These are phyloP conservation scores for Fraxinus angustifolia DNA, from an alignment of 305 asterid genomes.

Conservation along the genomic window DNA sequence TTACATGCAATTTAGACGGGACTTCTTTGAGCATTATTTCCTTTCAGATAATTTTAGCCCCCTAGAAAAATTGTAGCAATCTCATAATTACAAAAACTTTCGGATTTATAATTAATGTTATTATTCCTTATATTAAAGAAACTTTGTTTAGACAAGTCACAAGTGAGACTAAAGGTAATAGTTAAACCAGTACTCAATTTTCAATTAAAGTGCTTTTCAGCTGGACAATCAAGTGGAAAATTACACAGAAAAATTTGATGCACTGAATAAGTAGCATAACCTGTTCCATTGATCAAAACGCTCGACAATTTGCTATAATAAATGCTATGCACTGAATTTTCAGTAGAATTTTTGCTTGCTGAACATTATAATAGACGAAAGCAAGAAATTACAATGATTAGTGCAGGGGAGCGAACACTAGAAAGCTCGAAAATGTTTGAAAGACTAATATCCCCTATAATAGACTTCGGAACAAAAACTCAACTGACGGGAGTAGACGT, in stretches of 20 bases:
- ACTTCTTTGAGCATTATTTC: not conserved
- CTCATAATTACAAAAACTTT: not conserved
- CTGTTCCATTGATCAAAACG: not conserved
- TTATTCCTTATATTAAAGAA: too few relatives aligned
- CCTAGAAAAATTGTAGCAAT: not conserved
- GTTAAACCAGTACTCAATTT: not conserved
- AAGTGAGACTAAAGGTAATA: not conserved
- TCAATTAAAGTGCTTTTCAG: not conserved
- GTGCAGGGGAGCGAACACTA: too few relatives aligned
- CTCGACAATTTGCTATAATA: constrained; percentile 29
- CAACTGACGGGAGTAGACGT: too few relatives aligned
- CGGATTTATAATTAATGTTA: too few relatives aligned
- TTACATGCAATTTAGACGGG: not conserved
- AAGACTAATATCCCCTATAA: too few relatives aligned
- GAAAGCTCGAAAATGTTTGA: too few relatives aligned
- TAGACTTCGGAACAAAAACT: too few relatives aligned
- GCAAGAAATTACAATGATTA: too few relatives aligned
- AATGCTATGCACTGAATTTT: constrained; percentile 15
- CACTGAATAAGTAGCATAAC: not conserved
- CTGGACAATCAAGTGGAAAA: not conserved
- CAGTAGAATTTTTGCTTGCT: too few relatives aligned
- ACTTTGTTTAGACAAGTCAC: too few relatives aligned
- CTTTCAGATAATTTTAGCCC: not conserved
- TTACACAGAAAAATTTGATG: constrained; percentile 5
- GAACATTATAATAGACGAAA: too few relatives aligned